phyloP scores from a whole-genome alignment of 768 basidiomycete genomes.

The Lactarius psammicola region DNA sequence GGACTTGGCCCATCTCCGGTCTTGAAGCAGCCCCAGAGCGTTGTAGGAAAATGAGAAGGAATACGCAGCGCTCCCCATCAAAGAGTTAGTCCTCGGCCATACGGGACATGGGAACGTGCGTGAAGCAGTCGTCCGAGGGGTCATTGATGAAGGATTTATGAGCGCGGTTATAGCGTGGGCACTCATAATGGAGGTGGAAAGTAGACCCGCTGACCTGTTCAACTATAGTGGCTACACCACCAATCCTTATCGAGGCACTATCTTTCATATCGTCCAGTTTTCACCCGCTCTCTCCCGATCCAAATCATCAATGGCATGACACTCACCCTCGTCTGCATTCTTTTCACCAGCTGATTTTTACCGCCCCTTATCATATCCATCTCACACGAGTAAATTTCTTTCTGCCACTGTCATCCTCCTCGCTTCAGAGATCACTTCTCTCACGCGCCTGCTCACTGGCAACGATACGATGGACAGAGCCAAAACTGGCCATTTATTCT shows the following conservation, averaged over 20 bases:
- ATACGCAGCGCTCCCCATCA: no score
- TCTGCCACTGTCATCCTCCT: constrained; percentile 82
- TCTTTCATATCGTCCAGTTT: constrained; percentile 70
- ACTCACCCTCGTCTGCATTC: constrained; percentile 77
- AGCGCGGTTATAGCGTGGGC: no score
- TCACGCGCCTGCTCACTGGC: constrained; percentile 76
- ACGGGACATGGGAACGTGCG: no score
- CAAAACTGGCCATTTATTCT: constrained; percentile 94
- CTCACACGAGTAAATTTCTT: constrained; percentile 90
- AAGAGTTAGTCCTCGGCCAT: no score
- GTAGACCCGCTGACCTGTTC: no score
- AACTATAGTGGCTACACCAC: constrained; percentile 31
- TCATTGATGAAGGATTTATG: no score
- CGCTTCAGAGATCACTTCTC: constrained; percentile 70
- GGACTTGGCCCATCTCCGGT: no score
- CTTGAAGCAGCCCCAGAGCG: no score
- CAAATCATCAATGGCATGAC: constrained; percentile 87
- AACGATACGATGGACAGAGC: constrained; percentile 58
- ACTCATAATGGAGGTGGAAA: no score
- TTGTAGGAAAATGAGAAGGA: no score
- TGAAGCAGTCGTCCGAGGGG: no score
- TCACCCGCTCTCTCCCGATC: constrained; percentile 84
- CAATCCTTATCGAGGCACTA: no score
- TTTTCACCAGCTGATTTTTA: constrained; percentile 90
- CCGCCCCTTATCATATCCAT: constrained; percentile 93